A percentile compares a stretch with the other conserved stretches of the same genome.
Evolutionary conservation across 73 alveolate genomes (phyloP).

Genomic region (Halteria grandinella): DNA sequence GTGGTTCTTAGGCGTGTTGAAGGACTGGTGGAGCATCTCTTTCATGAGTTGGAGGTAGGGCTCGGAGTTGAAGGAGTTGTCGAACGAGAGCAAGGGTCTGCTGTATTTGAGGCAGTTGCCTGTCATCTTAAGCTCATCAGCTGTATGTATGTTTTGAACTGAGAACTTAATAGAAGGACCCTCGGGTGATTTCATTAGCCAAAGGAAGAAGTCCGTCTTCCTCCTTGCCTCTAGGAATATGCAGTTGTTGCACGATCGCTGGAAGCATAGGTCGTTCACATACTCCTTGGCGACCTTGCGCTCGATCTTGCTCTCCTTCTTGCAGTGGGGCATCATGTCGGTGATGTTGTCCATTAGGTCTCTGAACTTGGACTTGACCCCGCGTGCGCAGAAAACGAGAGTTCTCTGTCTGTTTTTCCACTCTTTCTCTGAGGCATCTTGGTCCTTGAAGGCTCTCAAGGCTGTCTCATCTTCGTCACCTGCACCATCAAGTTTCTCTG

Average conservation of each 20-base stretch:
- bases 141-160: slow-evolving; percentile 89
- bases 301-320: slow-evolving; percentile 96
- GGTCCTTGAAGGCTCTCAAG: slow-evolving; percentile 64
- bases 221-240: slow-evolving; percentile 92
- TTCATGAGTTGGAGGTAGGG: slow-evolving; percentile 83
- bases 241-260: slow-evolving; percentile 93
- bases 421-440: slow-evolving; percentile 56
- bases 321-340: slow-evolving; percentile 93
- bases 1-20: slow-evolving; percentile 95
- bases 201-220: slow-evolving; percentile 87
- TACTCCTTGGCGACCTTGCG: slow-evolving; percentile 85
- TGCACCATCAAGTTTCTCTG: no score
- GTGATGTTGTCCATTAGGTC: slow-evolving; percentile 87
- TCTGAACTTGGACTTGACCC: slow-evolving; percentile 85
- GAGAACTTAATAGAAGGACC: slow-evolving; percentile 97
- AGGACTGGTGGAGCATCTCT: slow-evolving; percentile 87
- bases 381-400: slow-evolving; percentile 90
- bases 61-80: slow-evolving; percentile 72
- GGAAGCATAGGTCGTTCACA: slow-evolving; percentile 88
- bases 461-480: no score
- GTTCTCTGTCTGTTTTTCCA: slow-evolving; percentile 96
- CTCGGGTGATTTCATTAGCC: slow-evolving; percentile 94
- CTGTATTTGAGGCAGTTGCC: slow-evolving; percentile 97
- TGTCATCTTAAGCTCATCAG: slow-evolving; percentile 93
- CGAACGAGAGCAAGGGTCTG: slow-evolving; percentile 96